Evolutionary conservation across 345 rosid species (phyloP).

Genomic region (Lepidium aucheri): DNA sequence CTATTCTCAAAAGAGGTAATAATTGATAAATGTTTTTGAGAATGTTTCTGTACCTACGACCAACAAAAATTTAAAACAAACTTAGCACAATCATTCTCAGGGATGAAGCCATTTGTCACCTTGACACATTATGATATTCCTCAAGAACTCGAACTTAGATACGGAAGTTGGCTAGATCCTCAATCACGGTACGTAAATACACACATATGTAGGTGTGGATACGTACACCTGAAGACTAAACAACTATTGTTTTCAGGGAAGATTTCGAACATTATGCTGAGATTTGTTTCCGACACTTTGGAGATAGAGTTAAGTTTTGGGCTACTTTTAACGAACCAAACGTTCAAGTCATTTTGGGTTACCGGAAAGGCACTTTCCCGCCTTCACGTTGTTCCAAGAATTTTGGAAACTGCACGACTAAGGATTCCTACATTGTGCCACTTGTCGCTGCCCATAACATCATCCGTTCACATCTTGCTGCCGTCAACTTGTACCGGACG

Average conservation of each 20-base stretch:
- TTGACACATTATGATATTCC: slow-evolving; percentile 68
- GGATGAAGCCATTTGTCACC: slow-evolving; percentile 68
- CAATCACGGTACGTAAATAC: slow-evolving; percentile 44
- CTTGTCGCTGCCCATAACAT: slow-evolving; percentile 55
- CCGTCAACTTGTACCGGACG: slow-evolving; percentile 37
- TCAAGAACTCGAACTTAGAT: slow-evolving; percentile 67
- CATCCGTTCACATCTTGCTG: slow-evolving; percentile 55
- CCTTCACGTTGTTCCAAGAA: slow-evolving; percentile 51
- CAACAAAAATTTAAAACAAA: background rate
- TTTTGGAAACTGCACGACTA: slow-evolving; percentile 47
- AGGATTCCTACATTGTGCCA: slow-evolving; percentile 48
- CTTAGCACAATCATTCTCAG: slow-evolving; percentile 17
- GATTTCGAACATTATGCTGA: slow-evolving; percentile 53
- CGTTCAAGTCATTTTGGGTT: slow-evolving; percentile 37
- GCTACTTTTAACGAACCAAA: slow-evolving; percentile 64
- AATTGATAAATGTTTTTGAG: background rate
- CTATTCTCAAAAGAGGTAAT: slow-evolving; percentile 41
- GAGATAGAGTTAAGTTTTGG: slow-evolving; percentile 54
- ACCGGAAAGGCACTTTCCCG: slow-evolving; percentile 44
- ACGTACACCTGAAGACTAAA: too few species aligned
- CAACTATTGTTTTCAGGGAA: slow-evolving; percentile 31
- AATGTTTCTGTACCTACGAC: background rate
- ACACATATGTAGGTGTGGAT: too few species aligned
- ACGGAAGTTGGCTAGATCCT: slow-evolving; percentile 61
- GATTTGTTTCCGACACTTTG: slow-evolving; percentile 49